Evolutionary conservation across 768 basidiomycete genomes (phyloP).

Genomic region (Lenzites betulinus): DNA sequence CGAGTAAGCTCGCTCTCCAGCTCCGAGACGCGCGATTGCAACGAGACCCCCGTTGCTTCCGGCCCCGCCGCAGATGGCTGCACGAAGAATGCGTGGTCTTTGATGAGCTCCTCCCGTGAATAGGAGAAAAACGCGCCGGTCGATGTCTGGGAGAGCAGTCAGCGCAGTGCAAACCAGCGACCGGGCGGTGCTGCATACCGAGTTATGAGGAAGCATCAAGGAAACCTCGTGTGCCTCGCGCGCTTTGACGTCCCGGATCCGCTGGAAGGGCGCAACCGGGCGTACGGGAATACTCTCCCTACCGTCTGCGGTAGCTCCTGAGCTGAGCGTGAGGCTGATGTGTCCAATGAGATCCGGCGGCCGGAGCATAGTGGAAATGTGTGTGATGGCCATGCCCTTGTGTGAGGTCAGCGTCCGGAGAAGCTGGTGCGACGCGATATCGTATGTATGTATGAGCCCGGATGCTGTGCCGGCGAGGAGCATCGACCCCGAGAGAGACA

Average conservation of each 20-base stretch:
- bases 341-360: constrained; percentile 89
- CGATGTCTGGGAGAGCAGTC: constrained; percentile 14
- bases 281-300: constrained; percentile 67
- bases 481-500: constrained; percentile 77
- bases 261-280: constrained; percentile 69
- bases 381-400: constrained; percentile 68
- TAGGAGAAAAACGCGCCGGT: constrained; percentile 40
- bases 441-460: constrained; percentile 78
- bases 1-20: constrained; percentile 72
- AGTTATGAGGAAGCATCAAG: constrained; percentile 56
- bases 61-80: constrained; percentile 40
- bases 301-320: constrained; percentile 34
- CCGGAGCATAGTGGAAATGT: constrained; percentile 77
- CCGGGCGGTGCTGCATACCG: constrained; percentile 35
- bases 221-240: constrained; percentile 72
- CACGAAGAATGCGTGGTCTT: constrained; percentile 69
- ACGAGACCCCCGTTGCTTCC: constrained; percentile 38
- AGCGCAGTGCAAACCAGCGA: neutral
- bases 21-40: constrained; percentile 60
- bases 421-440: constrained; percentile 88
- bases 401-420: constrained; percentile 78
- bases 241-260: constrained; percentile 65
- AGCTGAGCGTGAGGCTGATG: constrained; percentile 53
- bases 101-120: constrained; percentile 54
- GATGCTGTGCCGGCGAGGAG: constrained; percentile 80